Evolutionary conservation across 2,329 filamentous ascomycete species (phyloP).

Genomic region (Orbilia javanica): DNA sequence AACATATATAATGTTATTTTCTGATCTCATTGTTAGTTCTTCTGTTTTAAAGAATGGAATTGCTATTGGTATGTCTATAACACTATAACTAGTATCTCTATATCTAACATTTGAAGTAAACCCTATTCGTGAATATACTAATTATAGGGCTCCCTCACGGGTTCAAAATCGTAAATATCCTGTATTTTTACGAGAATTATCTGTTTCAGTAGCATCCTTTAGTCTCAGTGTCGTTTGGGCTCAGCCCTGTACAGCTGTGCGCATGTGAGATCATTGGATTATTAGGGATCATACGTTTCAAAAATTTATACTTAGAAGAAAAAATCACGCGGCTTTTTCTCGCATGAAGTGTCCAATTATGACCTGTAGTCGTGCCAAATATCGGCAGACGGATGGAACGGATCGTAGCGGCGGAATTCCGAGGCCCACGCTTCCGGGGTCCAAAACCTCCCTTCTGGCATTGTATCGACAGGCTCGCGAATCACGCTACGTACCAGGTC

Average conservation of each 20-base stretch:
- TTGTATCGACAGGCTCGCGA: neutral
- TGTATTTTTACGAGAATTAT: too few species aligned
- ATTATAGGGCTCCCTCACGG: neutral
- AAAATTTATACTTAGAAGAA: too few species aligned
- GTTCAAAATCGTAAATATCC: neutral
- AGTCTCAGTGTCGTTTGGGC: neutral
- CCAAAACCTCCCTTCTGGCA: constrained; percentile 24
- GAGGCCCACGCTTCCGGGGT: neutral
- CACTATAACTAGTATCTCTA: neutral
- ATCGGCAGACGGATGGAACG: neutral
- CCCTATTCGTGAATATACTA: neutral
- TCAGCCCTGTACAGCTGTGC: too few species aligned
- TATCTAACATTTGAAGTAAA: neutral
- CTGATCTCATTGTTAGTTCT: neutral
- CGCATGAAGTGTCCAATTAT: neutral
- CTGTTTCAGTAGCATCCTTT: neutral
- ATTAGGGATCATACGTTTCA: neutral
- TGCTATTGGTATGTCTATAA: neutral
- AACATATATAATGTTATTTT: too few species aligned
- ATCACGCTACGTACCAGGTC: neutral
- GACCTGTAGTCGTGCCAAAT: neutral
- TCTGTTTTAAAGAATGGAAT: neutral
- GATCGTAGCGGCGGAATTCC: neutral
- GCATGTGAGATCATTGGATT: neutral
- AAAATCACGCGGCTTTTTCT: too few species aligned